A percentile compares a stretch with the other conserved stretches of the same genome.
These are phyloP conservation scores for Fagopyrum homotropicum DNA, from an alignment of 148 eudicot species.

Conservation along the genomic window DNA sequence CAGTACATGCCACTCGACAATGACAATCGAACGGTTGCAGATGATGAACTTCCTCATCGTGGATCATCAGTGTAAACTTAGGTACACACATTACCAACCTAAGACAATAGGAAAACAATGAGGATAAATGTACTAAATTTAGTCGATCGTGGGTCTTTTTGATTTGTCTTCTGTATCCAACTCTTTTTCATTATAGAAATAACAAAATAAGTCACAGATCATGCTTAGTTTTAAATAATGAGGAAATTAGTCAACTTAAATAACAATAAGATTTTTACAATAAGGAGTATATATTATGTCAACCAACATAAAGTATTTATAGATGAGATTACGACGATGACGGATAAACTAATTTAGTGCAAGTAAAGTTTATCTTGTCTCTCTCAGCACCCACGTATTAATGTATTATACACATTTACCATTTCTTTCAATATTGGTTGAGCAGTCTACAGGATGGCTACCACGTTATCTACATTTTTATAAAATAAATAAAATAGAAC, in stretches of 20 bases:
- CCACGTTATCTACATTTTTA: slow-evolving; percentile 5
- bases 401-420: not conserved
- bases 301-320: not conserved
- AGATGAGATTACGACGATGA: not conserved
- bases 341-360: not conserved
- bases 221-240: not conserved
- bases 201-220: too few species aligned
- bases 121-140: too few species aligned
- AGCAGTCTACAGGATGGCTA: not conserved
- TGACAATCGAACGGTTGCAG: slow-evolving; percentile 26
- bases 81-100: not conserved
- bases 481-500: not conserved
- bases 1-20: slow-evolving; percentile 94
- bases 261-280: not conserved
- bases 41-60: slow-evolving; percentile 47
- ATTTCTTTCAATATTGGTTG: not conserved
- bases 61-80: slow-evolving; percentile 36
- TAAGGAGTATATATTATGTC: not conserved
- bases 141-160: too few species aligned
- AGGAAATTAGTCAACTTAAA: not conserved
- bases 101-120: too few species aligned
- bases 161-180: too few species aligned
- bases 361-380: slow-evolving; percentile 7
- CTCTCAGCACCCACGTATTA: slow-evolving; percentile 10
- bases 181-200: too few species aligned